Conservation (phyloP, 2,329 filamentous ascomycete species). For the Chaetothyriales sp. region DNA sequence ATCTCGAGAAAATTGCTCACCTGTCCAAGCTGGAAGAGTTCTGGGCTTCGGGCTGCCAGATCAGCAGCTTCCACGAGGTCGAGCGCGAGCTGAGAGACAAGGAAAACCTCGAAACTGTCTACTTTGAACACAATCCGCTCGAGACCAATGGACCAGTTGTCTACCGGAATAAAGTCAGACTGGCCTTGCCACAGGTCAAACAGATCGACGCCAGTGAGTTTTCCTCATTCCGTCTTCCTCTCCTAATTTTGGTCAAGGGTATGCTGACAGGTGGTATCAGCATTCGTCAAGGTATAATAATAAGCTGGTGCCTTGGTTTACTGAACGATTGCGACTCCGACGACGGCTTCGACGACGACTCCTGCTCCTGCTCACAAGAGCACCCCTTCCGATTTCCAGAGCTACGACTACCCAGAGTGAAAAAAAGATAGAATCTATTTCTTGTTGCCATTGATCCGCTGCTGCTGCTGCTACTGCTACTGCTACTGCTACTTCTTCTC, state of each 20-base stretch:
- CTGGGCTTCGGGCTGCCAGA: constrained; percentile 82
- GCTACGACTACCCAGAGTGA: too few species aligned
- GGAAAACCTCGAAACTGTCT: constrained; percentile 68
- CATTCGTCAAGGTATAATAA: constrained; percentile 9
- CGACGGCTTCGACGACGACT: too few species aligned
- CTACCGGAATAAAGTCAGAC: constrained; percentile 82
- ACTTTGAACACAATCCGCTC: constrained; percentile 88
- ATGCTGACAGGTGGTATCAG: constrained; percentile 1
- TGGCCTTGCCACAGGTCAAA: constrained; percentile 72
- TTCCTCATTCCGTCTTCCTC: background rate
- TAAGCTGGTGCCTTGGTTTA: background rate
- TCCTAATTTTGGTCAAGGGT: background rate
- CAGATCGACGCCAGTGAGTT: constrained; percentile 96
- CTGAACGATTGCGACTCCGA: too few species aligned
- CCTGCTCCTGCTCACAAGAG: too few species aligned
- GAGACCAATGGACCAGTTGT: constrained; percentile 65
- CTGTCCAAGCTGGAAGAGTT: constrained; percentile 68
- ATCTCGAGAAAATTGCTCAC: constrained; percentile 54
- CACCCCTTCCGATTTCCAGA: too few species aligned
- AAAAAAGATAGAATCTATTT: too few species aligned
- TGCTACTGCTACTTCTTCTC: too few species aligned
- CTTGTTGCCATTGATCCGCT: too few species aligned
- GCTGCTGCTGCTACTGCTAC: too few species aligned
- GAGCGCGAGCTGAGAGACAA: constrained; percentile 64
- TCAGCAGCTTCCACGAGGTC: constrained; percentile 67